Evolutionary conservation across 2,329 filamentous ascomycete genomes (phyloP).

Genomic region (Diaporthe longicolla): DNA sequence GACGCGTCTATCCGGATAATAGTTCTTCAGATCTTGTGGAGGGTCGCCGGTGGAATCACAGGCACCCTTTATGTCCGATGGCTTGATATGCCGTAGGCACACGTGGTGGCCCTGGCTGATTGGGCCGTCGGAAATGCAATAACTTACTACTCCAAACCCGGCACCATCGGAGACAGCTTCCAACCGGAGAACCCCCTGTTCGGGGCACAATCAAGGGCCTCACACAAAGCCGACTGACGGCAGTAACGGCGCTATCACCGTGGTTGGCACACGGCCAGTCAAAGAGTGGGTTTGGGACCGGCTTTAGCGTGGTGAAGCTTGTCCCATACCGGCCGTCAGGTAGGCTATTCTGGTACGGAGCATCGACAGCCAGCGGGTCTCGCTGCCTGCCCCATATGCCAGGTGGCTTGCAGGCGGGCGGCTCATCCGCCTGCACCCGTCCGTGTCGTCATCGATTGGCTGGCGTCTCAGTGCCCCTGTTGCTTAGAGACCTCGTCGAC

Average conservation of each 20-base stretch:
- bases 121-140: neutral
- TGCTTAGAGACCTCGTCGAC: neutral
- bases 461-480: neutral
- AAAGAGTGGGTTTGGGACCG: no score
- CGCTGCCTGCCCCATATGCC: neutral
- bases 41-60: neutral
- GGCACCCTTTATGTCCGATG: neutral
- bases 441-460: slow-evolving; percentile 13
- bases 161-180: neutral
- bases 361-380: neutral
- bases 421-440: slow-evolving; percentile 20
- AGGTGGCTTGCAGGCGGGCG: slow-evolving; percentile 3
- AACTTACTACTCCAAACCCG: neutral
- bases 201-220: neutral
- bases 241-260: neutral
- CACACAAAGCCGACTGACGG: neutral
- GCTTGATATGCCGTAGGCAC: neutral
- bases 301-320: neutral
- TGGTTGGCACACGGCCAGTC: neutral
- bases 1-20: neutral
- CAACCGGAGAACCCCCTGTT: neutral
- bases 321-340: neutral
- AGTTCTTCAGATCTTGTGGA: neutral
- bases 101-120: neutral
- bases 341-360: neutral